Evolutionary conservation across 441 rosid species (phyloP).

Genomic region (Eutrema salsugineum): DNA sequence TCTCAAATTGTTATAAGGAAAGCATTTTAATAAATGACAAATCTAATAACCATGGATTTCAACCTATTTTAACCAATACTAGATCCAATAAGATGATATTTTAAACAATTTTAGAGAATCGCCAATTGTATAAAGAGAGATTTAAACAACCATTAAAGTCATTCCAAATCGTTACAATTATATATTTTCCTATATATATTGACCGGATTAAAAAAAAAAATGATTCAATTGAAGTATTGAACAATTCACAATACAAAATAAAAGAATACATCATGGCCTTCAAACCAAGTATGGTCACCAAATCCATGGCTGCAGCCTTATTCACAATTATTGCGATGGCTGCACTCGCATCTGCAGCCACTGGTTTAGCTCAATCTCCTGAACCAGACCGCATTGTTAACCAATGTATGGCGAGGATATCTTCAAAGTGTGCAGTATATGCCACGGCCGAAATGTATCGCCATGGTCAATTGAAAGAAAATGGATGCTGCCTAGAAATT

Average conservation of each 20-base stretch:
- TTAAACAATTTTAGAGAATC: too few relatives aligned
- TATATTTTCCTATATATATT: not conserved
- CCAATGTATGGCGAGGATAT: constrained; percentile 10
- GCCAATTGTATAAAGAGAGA: too few relatives aligned
- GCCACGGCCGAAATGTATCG: constrained; percentile 7
- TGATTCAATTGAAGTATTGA: not conserved
- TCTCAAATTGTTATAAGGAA: too few relatives aligned
- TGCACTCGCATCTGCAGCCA: not conserved
- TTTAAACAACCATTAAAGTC: too few relatives aligned
- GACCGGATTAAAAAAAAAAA: not conserved
- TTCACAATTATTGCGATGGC: not conserved
- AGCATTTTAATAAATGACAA: too few relatives aligned
- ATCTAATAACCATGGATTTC: too few relatives aligned
- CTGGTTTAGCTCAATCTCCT: constrained; percentile 4
- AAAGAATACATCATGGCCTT: not conserved
- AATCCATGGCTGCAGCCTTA: not conserved
- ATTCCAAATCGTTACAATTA: not conserved
- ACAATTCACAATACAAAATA: not conserved
- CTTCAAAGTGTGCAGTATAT: constrained; percentile 29
- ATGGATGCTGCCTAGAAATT: constrained; percentile 23
- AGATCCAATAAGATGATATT: too few relatives aligned
- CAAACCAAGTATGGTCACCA: not conserved
- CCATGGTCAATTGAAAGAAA: constrained; percentile 17
- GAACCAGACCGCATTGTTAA: not conserved
- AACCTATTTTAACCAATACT: too few relatives aligned